A percentile compares a stretch with the other conserved stretches of the same genome.
Evolutionary conservation across 2,329 filamentous ascomycete species (phyloP).

Genomic region (Trichoderma citrinoviride): DNA sequence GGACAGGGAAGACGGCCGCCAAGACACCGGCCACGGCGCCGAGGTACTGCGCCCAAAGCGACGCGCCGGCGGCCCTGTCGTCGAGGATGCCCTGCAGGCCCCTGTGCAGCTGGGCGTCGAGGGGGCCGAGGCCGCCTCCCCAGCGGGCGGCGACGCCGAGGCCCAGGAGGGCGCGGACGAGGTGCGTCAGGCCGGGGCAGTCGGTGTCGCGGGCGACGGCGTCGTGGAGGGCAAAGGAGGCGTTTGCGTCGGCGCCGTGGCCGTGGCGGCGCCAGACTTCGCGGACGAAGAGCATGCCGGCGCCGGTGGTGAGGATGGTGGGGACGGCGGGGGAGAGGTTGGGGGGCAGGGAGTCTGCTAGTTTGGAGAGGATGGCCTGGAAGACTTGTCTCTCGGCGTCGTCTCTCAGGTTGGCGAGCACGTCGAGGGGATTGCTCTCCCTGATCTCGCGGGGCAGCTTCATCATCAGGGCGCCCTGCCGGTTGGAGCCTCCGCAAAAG

Average conservation of each 20-base stretch:
- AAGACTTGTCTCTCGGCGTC: constrained; percentile 32
- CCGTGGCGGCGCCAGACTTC: constrained; percentile 54
- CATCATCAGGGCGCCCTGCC: constrained; percentile 78
- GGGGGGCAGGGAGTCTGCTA: constrained; percentile 45
- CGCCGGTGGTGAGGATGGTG: constrained; percentile 43
- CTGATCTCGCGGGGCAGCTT: constrained; percentile 59
- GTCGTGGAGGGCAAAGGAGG: constrained; percentile 68
- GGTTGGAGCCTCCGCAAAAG: constrained; percentile 84
- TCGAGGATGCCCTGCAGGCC: constrained; percentile 45
- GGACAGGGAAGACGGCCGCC: constrained; percentile 42
- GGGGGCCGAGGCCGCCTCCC: constrained; percentile 57
- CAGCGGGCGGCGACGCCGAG: constrained; percentile 72
- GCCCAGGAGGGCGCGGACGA: constrained; percentile 67
- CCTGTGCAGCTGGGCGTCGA: constrained; percentile 45
- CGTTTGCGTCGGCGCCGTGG: constrained; percentile 51
- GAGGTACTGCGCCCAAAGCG: constrained; percentile 55
- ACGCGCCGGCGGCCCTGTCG: constrained; percentile 37
- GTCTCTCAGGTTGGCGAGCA: constrained; percentile 31
- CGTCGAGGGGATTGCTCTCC: constrained; percentile 61
- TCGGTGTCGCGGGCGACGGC: constrained; percentile 67
- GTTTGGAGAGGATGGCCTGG: constrained; percentile 38
- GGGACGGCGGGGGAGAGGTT: constrained; percentile 39
- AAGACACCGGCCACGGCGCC: constrained; percentile 48
- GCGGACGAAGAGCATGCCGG: constrained; percentile 46
- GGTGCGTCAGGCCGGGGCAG: constrained; percentile 71